These are phyloP conservation scores for Trichodelitschia bisporula DNA, from an alignment of 495 filamentous ascomycete genomes.

Conservation along the genomic window DNA sequence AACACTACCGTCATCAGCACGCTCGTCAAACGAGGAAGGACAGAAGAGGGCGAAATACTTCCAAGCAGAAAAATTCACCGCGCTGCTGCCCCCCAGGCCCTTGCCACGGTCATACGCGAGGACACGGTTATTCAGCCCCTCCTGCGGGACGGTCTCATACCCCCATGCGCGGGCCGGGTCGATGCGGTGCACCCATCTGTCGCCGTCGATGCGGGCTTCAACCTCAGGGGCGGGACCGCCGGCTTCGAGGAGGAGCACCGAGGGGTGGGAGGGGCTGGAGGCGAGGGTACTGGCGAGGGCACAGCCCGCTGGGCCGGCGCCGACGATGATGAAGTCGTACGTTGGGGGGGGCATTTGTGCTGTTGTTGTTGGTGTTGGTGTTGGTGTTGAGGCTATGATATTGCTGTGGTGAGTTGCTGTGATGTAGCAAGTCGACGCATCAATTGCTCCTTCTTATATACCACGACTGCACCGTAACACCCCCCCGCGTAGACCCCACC, in stretches of 20 bases:
- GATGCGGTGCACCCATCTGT: constrained; percentile 26
- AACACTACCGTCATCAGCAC: no score
- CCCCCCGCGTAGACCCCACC: no score
- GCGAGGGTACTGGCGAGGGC: constrained; percentile 24
- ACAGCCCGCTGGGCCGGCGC: constrained; percentile 30
- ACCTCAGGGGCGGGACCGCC: constrained; percentile 24
- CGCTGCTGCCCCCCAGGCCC: constrained; percentile 33
- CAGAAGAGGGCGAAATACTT: no score
- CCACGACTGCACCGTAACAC: no score
- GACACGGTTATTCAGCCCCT: constrained; percentile 20
- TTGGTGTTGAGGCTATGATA: no score
- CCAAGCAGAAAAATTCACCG: constrained; percentile 39
- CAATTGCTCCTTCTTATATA: no score
- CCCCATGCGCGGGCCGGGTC: constrained; percentile 28
- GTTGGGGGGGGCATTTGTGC: no score
- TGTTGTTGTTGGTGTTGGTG: no score
- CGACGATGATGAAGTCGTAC: constrained; percentile 1
- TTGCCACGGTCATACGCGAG: constrained; percentile 33
- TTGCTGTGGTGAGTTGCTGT: no score
- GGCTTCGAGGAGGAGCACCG: constrained; percentile 32
- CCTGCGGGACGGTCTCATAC: constrained; percentile 32
- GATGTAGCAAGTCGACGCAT: no score
- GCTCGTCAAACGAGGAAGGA: no score
- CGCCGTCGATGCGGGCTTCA: constrained; percentile 22
- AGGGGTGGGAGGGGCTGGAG: constrained; percentile 18